A percentile compares a stretch with the other conserved stretches of the same genome.
Conservation (phyloP, 1,139 yeast genomes). For the Blastobotrys persicus region DNA sequence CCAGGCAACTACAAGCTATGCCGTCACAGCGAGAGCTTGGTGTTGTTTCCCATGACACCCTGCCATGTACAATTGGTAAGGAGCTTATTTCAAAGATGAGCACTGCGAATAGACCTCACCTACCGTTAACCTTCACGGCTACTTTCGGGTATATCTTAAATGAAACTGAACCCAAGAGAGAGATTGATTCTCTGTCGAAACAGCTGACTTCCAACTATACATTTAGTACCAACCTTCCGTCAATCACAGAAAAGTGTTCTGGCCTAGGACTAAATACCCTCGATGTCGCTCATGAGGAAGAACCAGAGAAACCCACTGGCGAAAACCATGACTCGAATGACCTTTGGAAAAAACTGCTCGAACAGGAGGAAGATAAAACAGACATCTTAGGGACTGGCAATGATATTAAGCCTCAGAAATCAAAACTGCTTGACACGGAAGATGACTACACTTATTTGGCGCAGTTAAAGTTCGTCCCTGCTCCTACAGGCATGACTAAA, state of each 20-base stretch:
- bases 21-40: background rate
- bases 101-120: constrained; percentile 9
- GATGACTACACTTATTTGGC: constrained; percentile 44
- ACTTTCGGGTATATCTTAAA: constrained; percentile 36
- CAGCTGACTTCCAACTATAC: constrained; percentile 15
- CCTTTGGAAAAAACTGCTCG: constrained; percentile 25
- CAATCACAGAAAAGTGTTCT: constrained; percentile 29
- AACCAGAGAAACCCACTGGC: background rate
- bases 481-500: constrained; percentile 35
- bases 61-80: background rate
- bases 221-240: constrained; percentile 35
- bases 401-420: constrained; percentile 9
- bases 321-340: constrained; percentile 12
- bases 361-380: constrained; percentile 10
- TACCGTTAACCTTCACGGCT: constrained; percentile 33
- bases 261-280: constrained; percentile 28
- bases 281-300: constrained; percentile 26
- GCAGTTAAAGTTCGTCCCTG: constrained; percentile 52
- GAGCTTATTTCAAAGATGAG: background rate
- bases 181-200: background rate
- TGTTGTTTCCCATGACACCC: background rate
- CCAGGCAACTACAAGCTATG: background rate
- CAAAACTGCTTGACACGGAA: constrained; percentile 19
- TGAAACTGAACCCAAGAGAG: constrained; percentile 19
- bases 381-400: constrained; percentile 13